phyloP scores from a whole-genome alignment of 805 yeast species.

The Candida silvatica region DNA sequence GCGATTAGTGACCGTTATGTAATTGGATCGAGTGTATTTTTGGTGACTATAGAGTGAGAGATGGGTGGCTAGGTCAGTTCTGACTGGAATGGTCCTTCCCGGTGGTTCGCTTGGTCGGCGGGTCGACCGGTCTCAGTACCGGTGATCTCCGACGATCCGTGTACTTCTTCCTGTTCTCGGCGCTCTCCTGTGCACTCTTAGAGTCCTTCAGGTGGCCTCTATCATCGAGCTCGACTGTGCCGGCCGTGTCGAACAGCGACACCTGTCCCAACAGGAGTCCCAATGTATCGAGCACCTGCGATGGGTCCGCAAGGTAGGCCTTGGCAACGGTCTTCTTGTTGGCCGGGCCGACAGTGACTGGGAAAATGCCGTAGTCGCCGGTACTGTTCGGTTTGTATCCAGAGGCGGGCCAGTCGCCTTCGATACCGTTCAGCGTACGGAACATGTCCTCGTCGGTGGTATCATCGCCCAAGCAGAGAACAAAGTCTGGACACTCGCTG shows the following conservation, averaged over 20 bases:
- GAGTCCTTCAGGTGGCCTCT: conserved; percentile 59
- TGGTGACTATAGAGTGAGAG: no score
- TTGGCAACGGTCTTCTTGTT: conserved; percentile 79
- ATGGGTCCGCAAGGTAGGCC: conserved; percentile 77
- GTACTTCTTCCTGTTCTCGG: conserved; percentile 9
- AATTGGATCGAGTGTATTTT: no score
- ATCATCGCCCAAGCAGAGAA: conserved; percentile 91
- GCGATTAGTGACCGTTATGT: no score
- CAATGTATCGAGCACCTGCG: conserved; percentile 75
- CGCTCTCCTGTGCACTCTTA: conserved; percentile 34
- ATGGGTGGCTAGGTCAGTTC: no score
- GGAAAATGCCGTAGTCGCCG: conserved; percentile 58
- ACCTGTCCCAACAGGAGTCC: conserved; percentile 76
- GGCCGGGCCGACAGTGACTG: conserved; percentile 91
- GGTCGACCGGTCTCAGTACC: no score
- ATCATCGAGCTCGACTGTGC: conserved; percentile 67
- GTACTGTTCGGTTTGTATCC: conserved; percentile 34
- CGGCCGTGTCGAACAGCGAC: conserved; percentile 69
- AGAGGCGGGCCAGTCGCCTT: conserved; percentile 38
- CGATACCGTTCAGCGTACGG: conserved; percentile 58
- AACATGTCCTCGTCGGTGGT: conserved; percentile 98
- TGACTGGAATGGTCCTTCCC: no score
- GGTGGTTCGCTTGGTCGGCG: no score
- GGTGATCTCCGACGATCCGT: no score
- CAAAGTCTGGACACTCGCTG: conserved; percentile 67